A percentile compares a stretch with the other conserved stretches of the same genome.
Conservation (phyloP, 139 green algal genomes). For the Astrephomene gubernaculifera region DNA sequence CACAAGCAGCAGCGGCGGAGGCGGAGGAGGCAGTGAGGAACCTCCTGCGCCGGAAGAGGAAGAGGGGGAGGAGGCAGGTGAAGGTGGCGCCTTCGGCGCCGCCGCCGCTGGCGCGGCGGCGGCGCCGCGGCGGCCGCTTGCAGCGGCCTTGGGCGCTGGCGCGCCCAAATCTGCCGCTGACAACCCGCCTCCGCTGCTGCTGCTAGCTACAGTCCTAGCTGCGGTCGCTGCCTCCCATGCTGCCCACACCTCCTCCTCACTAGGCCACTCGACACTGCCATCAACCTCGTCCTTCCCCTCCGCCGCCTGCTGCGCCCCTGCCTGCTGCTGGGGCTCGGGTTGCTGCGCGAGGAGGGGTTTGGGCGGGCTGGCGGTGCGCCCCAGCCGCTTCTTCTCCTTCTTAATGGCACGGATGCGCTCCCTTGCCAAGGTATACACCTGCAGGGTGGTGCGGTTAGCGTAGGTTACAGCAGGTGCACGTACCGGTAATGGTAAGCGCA, state of each 20-base stretch:
- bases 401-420: slow-evolving; percentile 27
- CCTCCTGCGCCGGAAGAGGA: background rate
- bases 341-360: background rate
- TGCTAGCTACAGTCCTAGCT: slow-evolving; percentile 12
- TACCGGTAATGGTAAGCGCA: background rate
- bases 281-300: background rate
- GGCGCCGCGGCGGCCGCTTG: background rate
- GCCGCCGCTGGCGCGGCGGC: background rate
- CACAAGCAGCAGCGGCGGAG: no score
- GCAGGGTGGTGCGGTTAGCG: background rate
- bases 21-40: background rate
- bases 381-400: background rate
- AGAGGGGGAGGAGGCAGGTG: background rate
- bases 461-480: background rate
- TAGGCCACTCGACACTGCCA: background rate
- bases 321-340: background rate
- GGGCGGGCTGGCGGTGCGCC: slow-evolving; percentile 3
- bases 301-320: background rate
- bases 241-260: slow-evolving; percentile 29
- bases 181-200: background rate
- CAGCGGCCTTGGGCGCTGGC: background rate
- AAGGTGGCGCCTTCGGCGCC: background rate
- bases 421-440: slow-evolving; percentile 15
- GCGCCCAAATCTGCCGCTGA: background rate
- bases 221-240: slow-evolving; percentile 32